Conservation (phyloP, 2,329 filamentous ascomycete genomes). For the Akanthomyces lecanii region DNA sequence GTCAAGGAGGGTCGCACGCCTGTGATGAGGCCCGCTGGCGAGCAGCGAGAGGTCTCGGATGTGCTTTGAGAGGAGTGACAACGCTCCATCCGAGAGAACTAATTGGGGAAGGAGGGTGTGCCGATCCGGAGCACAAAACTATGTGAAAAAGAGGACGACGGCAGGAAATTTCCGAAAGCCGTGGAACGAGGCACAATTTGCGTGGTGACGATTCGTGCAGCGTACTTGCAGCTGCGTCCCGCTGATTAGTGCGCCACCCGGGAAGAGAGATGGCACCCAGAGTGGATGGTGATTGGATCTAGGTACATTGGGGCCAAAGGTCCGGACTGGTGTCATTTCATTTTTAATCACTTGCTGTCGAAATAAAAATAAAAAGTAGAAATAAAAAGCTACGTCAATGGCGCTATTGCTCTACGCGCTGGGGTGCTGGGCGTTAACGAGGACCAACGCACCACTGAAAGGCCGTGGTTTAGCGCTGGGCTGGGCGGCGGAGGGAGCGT, state of each 20-base stretch:
- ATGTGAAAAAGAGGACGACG: not conserved
- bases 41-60: slow-evolving; percentile 9
- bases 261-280: not conserved
- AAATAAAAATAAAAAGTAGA: not conserved
- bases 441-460: slow-evolving; percentile 1
- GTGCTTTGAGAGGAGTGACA: not conserved
- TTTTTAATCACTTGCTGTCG: not conserved
- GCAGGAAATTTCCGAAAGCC: not conserved
- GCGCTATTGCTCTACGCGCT: not conserved
- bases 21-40: not conserved
- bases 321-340: too few species aligned
- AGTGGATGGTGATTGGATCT: slow-evolving; percentile 1
- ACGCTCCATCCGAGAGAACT: not conserved
- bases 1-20: slow-evolving; percentile 9
- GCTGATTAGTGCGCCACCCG: slow-evolving; percentile 1
- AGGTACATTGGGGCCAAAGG: not conserved
- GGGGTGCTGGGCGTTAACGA: not conserved
- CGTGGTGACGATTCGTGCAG: not conserved
- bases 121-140: not conserved
- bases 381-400: not conserved
- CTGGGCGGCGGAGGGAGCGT: not conserved
- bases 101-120: not conserved
- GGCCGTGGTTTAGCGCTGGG: slow-evolving; percentile 10
- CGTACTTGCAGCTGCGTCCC: not conserved
- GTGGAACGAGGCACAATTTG: not conserved